Evolutionary conservation across 1,284 basidiomycete genomes (phyloP).

Genomic region (Cryptococcus sp.): DNA sequence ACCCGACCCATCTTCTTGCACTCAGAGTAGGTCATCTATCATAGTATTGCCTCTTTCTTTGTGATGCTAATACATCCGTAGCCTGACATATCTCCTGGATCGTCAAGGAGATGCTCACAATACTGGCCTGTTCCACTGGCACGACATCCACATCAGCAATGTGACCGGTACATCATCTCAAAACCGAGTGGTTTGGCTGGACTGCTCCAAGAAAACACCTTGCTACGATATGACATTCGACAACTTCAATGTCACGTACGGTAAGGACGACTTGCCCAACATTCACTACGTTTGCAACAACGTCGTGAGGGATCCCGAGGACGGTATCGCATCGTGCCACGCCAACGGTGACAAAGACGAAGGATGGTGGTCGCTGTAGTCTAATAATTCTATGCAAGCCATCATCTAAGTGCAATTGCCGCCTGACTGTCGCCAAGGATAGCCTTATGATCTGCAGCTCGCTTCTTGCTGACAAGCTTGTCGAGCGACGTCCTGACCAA

Average conservation of each 20-base stretch:
- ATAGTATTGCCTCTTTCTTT: neutral
- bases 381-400: too few relatives aligned
- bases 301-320: slow-evolving; percentile 20
- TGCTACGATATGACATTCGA: slow-evolving; percentile 34
- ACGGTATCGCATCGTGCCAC: slow-evolving; percentile 19
- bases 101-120: slow-evolving; percentile 20
- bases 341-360: slow-evolving; percentile 6
- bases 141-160: slow-evolving; percentile 34
- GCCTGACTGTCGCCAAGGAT: too few relatives aligned
- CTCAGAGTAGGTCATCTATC: slow-evolving; percentile 23
- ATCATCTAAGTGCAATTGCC: neutral
- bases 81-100: slow-evolving; percentile 24
- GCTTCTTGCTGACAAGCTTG: too few relatives aligned
- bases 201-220: slow-evolving; percentile 33
- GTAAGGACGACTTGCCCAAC: slow-evolving; percentile 29
- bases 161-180: slow-evolving; percentile 25
- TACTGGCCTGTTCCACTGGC: slow-evolving; percentile 35
- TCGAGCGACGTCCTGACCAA: too few relatives aligned
- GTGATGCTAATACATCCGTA: slow-evolving; percentile 1
- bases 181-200: slow-evolving; percentile 35
- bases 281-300: slow-evolving; percentile 34
- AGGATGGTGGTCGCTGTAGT: too few relatives aligned
- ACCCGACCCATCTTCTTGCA: slow-evolving; percentile 30
- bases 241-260: slow-evolving; percentile 27
- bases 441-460: too few relatives aligned